These are phyloP conservation scores for Acidiella bohemica DNA, from an alignment of 495 filamentous ascomycete genomes.

Conservation along the genomic window DNA sequence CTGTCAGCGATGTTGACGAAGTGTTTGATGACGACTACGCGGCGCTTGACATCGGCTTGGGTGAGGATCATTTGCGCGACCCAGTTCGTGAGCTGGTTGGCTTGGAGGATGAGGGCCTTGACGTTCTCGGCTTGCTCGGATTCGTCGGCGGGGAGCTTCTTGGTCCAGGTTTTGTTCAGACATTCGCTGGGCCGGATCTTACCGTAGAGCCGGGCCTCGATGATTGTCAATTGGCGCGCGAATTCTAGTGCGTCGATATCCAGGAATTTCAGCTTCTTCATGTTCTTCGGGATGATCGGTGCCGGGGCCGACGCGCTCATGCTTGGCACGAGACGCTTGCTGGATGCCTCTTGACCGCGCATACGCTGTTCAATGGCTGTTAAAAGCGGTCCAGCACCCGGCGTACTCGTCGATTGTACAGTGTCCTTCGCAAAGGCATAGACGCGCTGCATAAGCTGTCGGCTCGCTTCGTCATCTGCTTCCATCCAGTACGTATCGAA, in stretches of 20 bases:
- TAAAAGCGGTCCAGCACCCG: slow-evolving; percentile 68
- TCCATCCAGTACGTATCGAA: slow-evolving; percentile 99
- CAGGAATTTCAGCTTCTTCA: slow-evolving; percentile 98
- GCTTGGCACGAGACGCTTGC: slow-evolving; percentile 74
- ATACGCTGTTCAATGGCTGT: slow-evolving; percentile 75
- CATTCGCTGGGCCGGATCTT: slow-evolving; percentile 94
- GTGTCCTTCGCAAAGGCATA: slow-evolving; percentile 84
- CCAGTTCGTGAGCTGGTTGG: slow-evolving; percentile 98
- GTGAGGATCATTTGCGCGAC: slow-evolving; percentile 99
- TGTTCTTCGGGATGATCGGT: slow-evolving; percentile 93
- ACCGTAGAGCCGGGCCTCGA: slow-evolving; percentile 85
- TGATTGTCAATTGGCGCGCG: slow-evolving; percentile 89
- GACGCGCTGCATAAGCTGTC: slow-evolving; percentile 72
- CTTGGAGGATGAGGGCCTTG: slow-evolving; percentile 90
- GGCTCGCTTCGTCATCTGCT: slow-evolving; percentile 65
- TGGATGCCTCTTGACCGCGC: slow-evolving; percentile 72
- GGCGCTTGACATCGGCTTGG: slow-evolving; percentile 83
- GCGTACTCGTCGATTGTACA: slow-evolving; percentile 82
- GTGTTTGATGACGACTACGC: slow-evolving; percentile 95
- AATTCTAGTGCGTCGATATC: slow-evolving; percentile 95
- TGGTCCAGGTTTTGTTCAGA: slow-evolving; percentile 96
- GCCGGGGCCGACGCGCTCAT: slow-evolving; percentile 57
- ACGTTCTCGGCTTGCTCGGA: slow-evolving; percentile 88
- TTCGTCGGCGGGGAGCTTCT: slow-evolving; percentile 70
- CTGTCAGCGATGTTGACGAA: slow-evolving; percentile 95